These are phyloP conservation scores for Orychophragmus violaceus DNA, from an alignment of 345 rosid species.

Conservation along the genomic window DNA sequence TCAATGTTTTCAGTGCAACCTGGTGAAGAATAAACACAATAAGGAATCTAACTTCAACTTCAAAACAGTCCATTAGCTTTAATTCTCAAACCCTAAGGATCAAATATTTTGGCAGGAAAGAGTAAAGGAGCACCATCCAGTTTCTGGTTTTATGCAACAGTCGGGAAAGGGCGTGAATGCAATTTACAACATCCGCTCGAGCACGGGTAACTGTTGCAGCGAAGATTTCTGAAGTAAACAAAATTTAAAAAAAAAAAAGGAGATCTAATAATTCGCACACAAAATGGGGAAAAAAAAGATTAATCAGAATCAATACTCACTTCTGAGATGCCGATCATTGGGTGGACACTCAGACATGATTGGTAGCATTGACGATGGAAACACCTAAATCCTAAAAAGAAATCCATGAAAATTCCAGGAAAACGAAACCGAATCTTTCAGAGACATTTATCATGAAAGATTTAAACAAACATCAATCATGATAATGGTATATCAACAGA, in stretches of 20 bases:
- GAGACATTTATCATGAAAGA: not conserved
- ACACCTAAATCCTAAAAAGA: constrained; percentile 82
- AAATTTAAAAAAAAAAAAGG: not conserved
- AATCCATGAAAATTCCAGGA: not conserved
- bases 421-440: constrained; percentile 15
- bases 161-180: constrained; percentile 74
- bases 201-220: constrained; percentile 72
- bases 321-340: constrained; percentile 85
- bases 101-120: too few relatives aligned
- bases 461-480: constrained; percentile 8
- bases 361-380: constrained; percentile 91
- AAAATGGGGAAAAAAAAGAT: not conserved
- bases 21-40: too few relatives aligned
- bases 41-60: too few relatives aligned
- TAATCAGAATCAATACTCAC: constrained; percentile 38
- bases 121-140: constrained; percentile 46
- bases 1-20: constrained; percentile 89
- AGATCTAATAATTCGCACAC: constrained; percentile 27
- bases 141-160: too few relatives aligned
- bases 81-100: not conserved
- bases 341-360: constrained; percentile 98
- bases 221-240: constrained; percentile 61
- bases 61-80: too few relatives aligned
- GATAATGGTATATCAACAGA: not conserved
- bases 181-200: constrained; percentile 88